Evolutionary conservation across 495 filamentous ascomycete species (phyloP).

Genomic region (Saxispiralis lemnorum): DNA sequence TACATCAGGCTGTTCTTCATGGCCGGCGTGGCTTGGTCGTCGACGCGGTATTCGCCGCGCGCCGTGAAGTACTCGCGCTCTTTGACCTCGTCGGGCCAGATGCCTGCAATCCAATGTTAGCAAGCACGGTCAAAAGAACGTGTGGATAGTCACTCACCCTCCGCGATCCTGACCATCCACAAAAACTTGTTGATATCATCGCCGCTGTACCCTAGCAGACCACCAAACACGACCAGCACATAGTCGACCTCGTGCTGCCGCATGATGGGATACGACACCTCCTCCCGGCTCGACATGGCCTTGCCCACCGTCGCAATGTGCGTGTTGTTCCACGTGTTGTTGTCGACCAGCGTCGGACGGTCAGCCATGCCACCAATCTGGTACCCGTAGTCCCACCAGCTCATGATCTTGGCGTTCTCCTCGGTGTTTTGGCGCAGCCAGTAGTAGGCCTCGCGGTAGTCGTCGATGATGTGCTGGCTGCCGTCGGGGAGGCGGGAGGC

Average conservation of each 20-base stretch:
- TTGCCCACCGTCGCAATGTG: slow-evolving; percentile 99
- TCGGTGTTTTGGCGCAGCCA: slow-evolving; percentile 96
- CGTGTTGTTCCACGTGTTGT: slow-evolving; percentile 99
- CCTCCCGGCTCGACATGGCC: slow-evolving; percentile 93
- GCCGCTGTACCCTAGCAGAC: slow-evolving; percentile 91
- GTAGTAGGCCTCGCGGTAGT: slow-evolving; percentile 98
- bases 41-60: slow-evolving; percentile 88
- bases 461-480: slow-evolving; percentile 95
- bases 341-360: slow-evolving; percentile 90
- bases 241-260: slow-evolving; percentile 98
- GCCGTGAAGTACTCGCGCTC: slow-evolving; percentile 93
- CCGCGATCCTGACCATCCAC: slow-evolving; percentile 99
- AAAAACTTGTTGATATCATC: slow-evolving; percentile 99
- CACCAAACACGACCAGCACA: slow-evolving; percentile 91
- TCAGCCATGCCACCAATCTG: slow-evolving; percentile 99
- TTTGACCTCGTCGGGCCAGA: slow-evolving; percentile 97
- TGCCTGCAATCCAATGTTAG: slow-evolving; percentile 34
- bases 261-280: slow-evolving; percentile 97
- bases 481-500: slow-evolving; percentile 86
- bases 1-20: slow-evolving; percentile 99
- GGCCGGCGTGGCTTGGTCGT: slow-evolving; percentile 81
- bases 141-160: slow-evolving; percentile 24
- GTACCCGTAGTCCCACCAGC: slow-evolving; percentile 99
- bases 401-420: slow-evolving; percentile 95
- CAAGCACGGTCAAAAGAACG: background rate